Evolutionary conservation across 2,329 filamentous ascomycete genomes (phyloP), one percentile per base, ranked within the genome.

Genomic region (Macrophomina tecta): DNA sequence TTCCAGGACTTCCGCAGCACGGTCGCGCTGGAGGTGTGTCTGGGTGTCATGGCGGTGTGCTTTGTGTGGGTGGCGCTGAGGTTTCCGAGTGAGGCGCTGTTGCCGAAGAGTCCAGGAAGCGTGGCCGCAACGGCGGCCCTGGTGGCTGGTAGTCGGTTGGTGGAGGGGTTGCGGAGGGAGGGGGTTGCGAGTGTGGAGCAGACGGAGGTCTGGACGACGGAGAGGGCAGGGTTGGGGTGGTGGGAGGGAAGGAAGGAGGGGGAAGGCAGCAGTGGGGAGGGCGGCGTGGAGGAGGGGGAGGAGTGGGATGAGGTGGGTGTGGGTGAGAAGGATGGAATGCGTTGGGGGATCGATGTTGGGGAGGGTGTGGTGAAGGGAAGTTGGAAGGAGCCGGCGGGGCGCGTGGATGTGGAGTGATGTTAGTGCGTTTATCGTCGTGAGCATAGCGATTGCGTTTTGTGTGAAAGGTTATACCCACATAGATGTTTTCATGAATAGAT

Each of bases 321-420:
- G 18, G 23, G 36, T 32, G 62, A 55, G 23, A 34, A 34, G 32
- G 32, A 18, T 5, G n/a, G 28, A 1, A 18, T 36, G 48, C 46
- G 64, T 42, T 66, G 64, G 64, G 64, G 64, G 18, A 45, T 66
- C n/a, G 64, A 66, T 36, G 46, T 66, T 7, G 64, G 64, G 9
- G 64, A 61, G 11, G 51, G 45, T 0, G n/a, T 65, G 0, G 32
- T 65, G 9, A 38, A 42, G 42, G 30, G n/a, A 12, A 65, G 63
- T 34, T 65, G 63, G 63, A 56, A 38, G 11, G 49, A 42, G 62
- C 4, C 14, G 49, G 36, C 38, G 23, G 45, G 48, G 7, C 18
- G 46, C n/a, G 16, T 32, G 40, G 60, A 7, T 30, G 60, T 7
- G 46, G 38, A 28, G 5, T n/a, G 23, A 40, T 12, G 23, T 12